Percentiles rank a stretch among this genome's conserved stretches.
Evolutionary conservation across 208 protist species (phyloP).

Genomic region (Endotrypanum monterogeii): DNA sequence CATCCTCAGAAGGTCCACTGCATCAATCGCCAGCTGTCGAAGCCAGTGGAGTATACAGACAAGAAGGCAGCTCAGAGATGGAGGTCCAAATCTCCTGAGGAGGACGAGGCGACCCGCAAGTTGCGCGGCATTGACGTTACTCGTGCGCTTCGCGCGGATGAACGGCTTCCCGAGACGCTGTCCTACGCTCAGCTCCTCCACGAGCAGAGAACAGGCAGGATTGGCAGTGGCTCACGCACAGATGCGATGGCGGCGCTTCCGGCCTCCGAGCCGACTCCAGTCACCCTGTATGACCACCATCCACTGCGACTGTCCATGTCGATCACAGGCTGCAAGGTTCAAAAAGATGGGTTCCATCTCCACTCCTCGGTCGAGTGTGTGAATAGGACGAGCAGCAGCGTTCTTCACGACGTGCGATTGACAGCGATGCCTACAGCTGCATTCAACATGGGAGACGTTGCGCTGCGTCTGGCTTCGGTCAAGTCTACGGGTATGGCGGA

Average conservation of each 20-base stretch:
- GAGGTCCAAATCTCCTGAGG: slow-evolving; percentile 38
- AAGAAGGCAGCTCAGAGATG: slow-evolving; percentile 12
- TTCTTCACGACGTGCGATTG: slow-evolving; percentile 17
- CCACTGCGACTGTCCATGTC: slow-evolving; percentile 37
- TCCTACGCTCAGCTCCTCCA: slow-evolving; percentile 57
- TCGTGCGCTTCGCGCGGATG: slow-evolving; percentile 51
- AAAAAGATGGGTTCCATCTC: slow-evolving; percentile 47
- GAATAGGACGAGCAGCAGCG: slow-evolving; percentile 44
- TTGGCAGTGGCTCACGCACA: neutral
- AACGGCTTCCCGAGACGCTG: slow-evolving; percentile 64
- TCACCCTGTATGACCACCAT: slow-evolving; percentile 43
- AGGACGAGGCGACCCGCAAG: slow-evolving; percentile 77
- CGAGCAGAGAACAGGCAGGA: slow-evolving; percentile 3
- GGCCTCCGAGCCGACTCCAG: slow-evolving; percentile 22
- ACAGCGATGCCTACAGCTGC: slow-evolving; percentile 17
- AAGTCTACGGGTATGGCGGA: neutral
- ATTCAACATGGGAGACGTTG: slow-evolving; percentile 17
- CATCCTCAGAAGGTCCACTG: slow-evolving; percentile 34
- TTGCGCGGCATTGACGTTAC: slow-evolving; percentile 85
- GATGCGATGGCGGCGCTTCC: slow-evolving; percentile 12
- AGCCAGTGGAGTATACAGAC: slow-evolving; percentile 51
- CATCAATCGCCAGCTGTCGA: slow-evolving; percentile 71
- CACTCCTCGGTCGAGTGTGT: slow-evolving; percentile 35
- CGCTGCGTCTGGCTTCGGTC: slow-evolving; percentile 6
- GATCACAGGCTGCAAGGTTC: slow-evolving; percentile 48